A percentile compares a stretch with the other conserved stretches of the same genome.
These are phyloP conservation scores for Dalbergia oliveri DNA, from an alignment of 306 rosid genomes.

Conservation along the genomic window DNA sequence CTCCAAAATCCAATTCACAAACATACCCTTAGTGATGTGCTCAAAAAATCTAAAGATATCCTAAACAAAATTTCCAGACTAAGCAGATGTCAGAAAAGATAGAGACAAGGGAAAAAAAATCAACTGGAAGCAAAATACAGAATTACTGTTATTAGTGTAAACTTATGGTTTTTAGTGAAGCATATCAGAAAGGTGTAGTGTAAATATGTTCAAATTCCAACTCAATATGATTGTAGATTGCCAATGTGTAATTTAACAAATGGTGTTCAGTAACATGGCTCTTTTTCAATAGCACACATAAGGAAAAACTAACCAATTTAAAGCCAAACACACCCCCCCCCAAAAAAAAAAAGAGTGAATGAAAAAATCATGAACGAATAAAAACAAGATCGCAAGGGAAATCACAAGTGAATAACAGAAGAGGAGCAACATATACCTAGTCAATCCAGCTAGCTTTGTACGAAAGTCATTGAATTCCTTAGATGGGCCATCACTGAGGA, in stretches of 20 bases:
- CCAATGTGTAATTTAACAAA: neutral
- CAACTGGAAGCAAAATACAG: neutral
- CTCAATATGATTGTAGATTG: neutral
- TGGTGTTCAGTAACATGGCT: no score
- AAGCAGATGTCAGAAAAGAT: neutral
- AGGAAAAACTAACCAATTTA: neutral
- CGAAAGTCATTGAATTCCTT: conserved; percentile 85
- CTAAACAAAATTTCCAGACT: neutral
- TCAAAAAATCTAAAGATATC: neutral
- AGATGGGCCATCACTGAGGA: conserved; percentile 64
- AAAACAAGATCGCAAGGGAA: neutral
- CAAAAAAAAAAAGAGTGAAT: no score
- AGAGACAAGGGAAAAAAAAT: neutral
- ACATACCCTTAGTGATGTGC: neutral
- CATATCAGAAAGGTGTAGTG: neutral
- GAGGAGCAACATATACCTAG: conserved; percentile 52
- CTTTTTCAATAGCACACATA: neutral
- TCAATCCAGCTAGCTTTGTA: conserved; percentile 80
- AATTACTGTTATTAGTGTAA: neutral
- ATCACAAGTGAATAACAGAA: neutral
- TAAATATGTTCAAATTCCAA: no score
- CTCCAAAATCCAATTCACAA: no score
- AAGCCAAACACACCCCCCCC: conserved; percentile 1
- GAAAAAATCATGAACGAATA: no score
- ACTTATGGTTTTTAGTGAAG: neutral